Conservation (phyloP, 345 rosid species). For the Raphanus raphanistrum region DNA sequence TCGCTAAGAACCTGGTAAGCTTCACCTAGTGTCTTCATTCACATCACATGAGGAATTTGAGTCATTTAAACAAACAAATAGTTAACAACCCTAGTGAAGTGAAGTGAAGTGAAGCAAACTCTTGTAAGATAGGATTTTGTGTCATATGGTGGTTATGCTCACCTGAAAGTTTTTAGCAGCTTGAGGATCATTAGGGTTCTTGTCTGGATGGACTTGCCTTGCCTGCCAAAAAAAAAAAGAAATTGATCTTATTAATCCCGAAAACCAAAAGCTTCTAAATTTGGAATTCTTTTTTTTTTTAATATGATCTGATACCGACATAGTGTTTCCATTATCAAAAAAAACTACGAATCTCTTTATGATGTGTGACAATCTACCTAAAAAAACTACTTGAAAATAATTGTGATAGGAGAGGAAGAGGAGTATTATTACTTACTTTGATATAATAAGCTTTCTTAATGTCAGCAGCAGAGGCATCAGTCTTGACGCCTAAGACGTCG, state of each 20-base stretch:
- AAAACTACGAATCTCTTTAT: neutral
- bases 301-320: neutral
- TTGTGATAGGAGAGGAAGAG: neutral
- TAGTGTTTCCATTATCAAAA: neutral
- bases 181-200: conserved; percentile 84
- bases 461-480: conserved; percentile 69
- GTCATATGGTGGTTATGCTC: no score
- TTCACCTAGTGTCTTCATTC: conserved; percentile 76
- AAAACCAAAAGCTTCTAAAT: neutral
- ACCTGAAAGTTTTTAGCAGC: conserved; percentile 96
- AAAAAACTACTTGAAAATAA: neutral
- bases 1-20: conserved; percentile 94
- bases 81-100: neutral
- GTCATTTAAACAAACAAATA: neutral
- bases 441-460: conserved; percentile 92
- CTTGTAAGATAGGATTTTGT: no score
- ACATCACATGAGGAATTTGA: conserved; percentile 14
- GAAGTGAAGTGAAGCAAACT: no score
- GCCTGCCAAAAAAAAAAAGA: conserved; percentile 50
- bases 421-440: conserved; percentile 47
- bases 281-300: neutral
- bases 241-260: neutral
- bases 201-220: conserved; percentile 92
- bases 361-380: neutral
- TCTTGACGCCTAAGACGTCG: conserved; percentile 67